phyloP scores from a whole-genome alignment of 306 rosid species.

The Mimosa bimucronata region DNA sequence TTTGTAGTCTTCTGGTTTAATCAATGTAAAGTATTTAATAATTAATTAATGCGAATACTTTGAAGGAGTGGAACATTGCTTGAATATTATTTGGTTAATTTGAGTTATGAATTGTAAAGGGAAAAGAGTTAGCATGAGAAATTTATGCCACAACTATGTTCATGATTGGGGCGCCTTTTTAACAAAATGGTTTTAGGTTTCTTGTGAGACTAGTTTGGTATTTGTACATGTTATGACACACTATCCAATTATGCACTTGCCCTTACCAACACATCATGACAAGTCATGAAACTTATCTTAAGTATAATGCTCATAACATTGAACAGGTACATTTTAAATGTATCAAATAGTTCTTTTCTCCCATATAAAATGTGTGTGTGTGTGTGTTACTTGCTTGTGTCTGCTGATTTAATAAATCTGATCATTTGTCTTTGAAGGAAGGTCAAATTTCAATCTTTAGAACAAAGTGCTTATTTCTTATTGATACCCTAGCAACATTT shows the following conservation, averaged over 20 bases:
- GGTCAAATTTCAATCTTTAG: background rate
- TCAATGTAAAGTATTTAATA: background rate
- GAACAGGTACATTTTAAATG: constrained; percentile 1
- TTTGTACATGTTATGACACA: background rate
- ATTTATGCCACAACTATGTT: background rate
- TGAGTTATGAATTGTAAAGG: background rate
- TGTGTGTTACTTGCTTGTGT: constrained; percentile 26
- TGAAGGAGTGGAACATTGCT: constrained; percentile 4
- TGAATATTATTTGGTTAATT: background rate
- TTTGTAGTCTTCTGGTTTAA: background rate
- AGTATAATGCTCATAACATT: background rate
- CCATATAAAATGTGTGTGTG: too few species aligned
- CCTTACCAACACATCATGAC: constrained; percentile 1
- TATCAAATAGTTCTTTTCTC: constrained; percentile 24
- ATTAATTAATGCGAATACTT: background rate
- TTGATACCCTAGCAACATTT: constrained; percentile 5
- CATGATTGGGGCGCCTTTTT: background rate
- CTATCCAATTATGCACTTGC: background rate
- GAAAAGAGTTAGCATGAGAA: background rate
- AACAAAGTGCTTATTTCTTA: constrained; percentile 15
- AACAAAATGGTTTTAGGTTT: background rate
- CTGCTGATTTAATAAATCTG: constrained; percentile 8
- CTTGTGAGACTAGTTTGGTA: background rate
- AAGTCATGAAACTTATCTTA: background rate
- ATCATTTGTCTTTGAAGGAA: background rate